Percentiles rank a stretch among this genome's conserved stretches.
These are phyloP conservation scores for Penicillium sp. DNA, from an alignment of 2,329 filamentous ascomycete genomes.

Conservation along the genomic window DNA sequence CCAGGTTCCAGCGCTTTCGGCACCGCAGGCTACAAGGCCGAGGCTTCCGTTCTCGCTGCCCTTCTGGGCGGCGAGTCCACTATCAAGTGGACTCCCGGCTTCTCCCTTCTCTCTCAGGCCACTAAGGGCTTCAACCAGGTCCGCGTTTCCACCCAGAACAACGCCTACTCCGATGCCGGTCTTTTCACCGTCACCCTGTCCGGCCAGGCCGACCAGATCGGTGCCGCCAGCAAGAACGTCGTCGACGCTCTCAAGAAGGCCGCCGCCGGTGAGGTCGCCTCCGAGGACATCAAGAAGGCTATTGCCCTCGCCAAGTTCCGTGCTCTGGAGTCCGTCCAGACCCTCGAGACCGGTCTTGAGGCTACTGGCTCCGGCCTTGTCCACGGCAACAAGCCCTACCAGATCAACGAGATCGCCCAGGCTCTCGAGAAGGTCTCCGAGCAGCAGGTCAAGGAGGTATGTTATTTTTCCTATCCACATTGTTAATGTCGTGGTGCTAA, in stretches of 20 bases:
- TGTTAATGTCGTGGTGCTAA: slow-evolving; percentile 14
- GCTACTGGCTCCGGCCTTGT: slow-evolving; percentile 81
- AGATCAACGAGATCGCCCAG: slow-evolving; percentile 77
- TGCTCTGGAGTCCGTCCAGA: slow-evolving; percentile 77
- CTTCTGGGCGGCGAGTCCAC: slow-evolving; percentile 85
- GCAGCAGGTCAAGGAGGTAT: slow-evolving; percentile 81
- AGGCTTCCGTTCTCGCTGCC: slow-evolving; percentile 79
- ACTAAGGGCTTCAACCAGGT: slow-evolving; percentile 64
- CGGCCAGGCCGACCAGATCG: slow-evolving; percentile 70
- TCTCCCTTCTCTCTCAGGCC: slow-evolving; percentile 83
- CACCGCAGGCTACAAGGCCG: slow-evolving; percentile 75
- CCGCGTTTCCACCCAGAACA: slow-evolving; percentile 70
- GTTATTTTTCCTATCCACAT: slow-evolving; percentile 34
- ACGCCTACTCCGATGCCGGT: slow-evolving; percentile 89
- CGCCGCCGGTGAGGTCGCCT: slow-evolving; percentile 68
- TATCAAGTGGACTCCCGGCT: slow-evolving; percentile 95
- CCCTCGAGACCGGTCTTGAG: slow-evolving; percentile 72
- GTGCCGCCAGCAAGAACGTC: slow-evolving; percentile 69
- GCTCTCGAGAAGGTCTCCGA: slow-evolving; percentile 75
- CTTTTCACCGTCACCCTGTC: slow-evolving; percentile 79
- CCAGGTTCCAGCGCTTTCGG: slow-evolving; percentile 77
- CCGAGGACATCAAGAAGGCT: slow-evolving; percentile 88
- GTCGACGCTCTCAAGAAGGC: slow-evolving; percentile 81
- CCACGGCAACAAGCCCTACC: slow-evolving; percentile 75
- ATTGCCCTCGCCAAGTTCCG: slow-evolving; percentile 91